Percentiles rank a stretch among this genome's conserved stretches.
Evolutionary conservation across 495 filamentous ascomycete species (phyloP).

Genomic region (Penicillium salamii): DNA sequence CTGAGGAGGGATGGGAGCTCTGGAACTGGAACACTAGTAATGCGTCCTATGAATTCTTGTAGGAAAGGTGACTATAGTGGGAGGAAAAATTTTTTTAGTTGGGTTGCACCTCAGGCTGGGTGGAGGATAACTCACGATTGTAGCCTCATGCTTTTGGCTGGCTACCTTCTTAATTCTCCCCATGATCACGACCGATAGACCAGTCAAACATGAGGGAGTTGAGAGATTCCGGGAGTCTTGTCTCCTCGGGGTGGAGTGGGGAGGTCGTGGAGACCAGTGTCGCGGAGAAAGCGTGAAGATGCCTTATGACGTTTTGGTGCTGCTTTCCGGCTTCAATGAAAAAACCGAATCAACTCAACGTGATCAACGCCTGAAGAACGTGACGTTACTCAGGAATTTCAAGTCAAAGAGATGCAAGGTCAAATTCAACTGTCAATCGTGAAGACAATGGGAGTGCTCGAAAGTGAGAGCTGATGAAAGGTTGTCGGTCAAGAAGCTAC

Average conservation of each 20-base stretch:
- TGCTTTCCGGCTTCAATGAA: slow-evolving; percentile 30
- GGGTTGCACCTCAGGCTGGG: slow-evolving; percentile 12
- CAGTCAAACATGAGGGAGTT: slow-evolving; percentile 49
- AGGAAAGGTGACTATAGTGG: slow-evolving; percentile 76
- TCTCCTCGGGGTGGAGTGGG: slow-evolving; percentile 32
- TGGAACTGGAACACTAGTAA: slow-evolving; percentile 65
- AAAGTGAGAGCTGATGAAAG: slow-evolving; percentile 19
- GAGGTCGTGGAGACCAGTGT: slow-evolving; percentile 33
- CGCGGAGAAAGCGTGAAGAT: slow-evolving; percentile 36
- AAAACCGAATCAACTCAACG: slow-evolving; percentile 19
- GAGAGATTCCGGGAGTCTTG: slow-evolving; percentile 25
- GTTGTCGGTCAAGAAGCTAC: slow-evolving; percentile 26
- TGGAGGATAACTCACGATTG: slow-evolving; percentile 64
- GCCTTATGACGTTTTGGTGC: slow-evolving; percentile 47
- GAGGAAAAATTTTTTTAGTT: slow-evolving; percentile 32
- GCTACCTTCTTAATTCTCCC: slow-evolving; percentile 97
- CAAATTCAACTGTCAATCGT: slow-evolving; percentile 9
- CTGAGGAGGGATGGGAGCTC: slow-evolving; percentile 73
- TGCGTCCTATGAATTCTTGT: slow-evolving; percentile 68
- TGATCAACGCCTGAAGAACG: slow-evolving; percentile 2
- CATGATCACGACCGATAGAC: slow-evolving; percentile 54
- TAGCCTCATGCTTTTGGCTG: slow-evolving; percentile 88
- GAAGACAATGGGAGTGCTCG: slow-evolving; percentile 15
- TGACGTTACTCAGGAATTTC: background rate
- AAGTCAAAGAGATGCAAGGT: slow-evolving; percentile 10